Evolutionary conservation across 176 grass and related monocot genomes (phyloP).

Genomic region (Oryza glumipatula): DNA sequence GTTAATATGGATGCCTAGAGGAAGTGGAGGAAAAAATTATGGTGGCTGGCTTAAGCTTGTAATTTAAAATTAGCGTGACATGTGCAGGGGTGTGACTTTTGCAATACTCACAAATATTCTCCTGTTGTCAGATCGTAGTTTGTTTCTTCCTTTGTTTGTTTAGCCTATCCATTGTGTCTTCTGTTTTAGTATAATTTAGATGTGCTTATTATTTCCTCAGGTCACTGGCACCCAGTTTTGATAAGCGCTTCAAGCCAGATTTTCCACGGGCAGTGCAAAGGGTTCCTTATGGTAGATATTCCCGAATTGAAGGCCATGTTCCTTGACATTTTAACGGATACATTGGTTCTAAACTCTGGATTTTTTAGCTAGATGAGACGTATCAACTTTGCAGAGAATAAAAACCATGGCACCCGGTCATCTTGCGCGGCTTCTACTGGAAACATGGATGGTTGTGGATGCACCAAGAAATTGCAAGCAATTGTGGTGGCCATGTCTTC

Average conservation of each 20-base stretch:
- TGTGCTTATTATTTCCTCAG: slow-evolving; percentile 28
- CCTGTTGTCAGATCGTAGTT: slow-evolving; percentile 17
- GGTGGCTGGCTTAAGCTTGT: slow-evolving; percentile 1
- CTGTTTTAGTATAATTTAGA: slow-evolving; percentile 18
- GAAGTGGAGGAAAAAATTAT: not conserved
- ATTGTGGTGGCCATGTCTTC: slow-evolving; percentile 1
- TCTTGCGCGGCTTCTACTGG: not conserved
- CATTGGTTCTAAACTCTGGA: slow-evolving; percentile 23
- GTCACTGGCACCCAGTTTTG: slow-evolving; percentile 45
- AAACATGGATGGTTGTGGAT: not conserved
- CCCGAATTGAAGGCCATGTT: slow-evolving; percentile 55
- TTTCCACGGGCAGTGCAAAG: slow-evolving; percentile 46
- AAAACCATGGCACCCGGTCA: slow-evolving; percentile 24
- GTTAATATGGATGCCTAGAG: not conserved
- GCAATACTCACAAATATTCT: not conserved
- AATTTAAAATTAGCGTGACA: slow-evolving; percentile 5
- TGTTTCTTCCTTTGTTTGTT: not conserved
- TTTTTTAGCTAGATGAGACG: slow-evolving; percentile 12
- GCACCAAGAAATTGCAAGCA: not conserved
- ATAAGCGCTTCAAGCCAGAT: slow-evolving; percentile 63
- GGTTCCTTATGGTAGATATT: slow-evolving; percentile 59
- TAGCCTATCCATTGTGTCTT: not conserved
- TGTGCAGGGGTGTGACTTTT: not conserved
- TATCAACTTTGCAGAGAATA: not conserved
- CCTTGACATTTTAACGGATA: slow-evolving; percentile 22